phyloP scores from a whole-genome alignment of 2,329 filamentous ascomycete species.

The Cladosporium sp. region DNA sequence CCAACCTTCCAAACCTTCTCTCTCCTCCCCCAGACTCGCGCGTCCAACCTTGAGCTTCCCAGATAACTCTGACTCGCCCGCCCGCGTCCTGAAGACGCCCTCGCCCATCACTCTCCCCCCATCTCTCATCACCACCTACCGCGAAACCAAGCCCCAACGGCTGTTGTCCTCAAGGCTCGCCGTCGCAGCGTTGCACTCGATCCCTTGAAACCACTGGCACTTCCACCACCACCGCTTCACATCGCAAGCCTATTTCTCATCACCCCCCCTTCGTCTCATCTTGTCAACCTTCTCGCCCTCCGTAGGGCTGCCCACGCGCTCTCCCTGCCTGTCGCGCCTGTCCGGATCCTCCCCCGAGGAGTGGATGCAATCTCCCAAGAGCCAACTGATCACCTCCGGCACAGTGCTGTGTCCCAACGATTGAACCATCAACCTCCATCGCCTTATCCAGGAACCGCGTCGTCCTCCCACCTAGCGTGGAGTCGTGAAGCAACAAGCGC shows the following conservation, averaged over 20 bases:
- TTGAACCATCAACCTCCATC: not conserved
- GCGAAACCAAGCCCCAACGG: not conserved
- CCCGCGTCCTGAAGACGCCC: slow-evolving; percentile 3
- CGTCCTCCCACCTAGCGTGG: not conserved
- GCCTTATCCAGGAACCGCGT: not conserved
- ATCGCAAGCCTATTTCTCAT: not conserved
- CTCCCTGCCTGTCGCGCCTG: slow-evolving; percentile 10
- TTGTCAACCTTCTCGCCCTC: slow-evolving; percentile 18
- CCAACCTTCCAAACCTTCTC: slow-evolving; percentile 11
- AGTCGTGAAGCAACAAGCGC: slow-evolving; percentile 20
- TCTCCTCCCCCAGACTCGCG: slow-evolving; percentile 14
- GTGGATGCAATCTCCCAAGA: slow-evolving; percentile 16
- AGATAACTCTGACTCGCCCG: slow-evolving; percentile 17
- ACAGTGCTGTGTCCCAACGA: slow-evolving; percentile 12
- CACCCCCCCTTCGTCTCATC: not conserved
- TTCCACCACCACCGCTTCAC: not conserved
- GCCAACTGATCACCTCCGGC: not conserved
- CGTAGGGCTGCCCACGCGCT: slow-evolving; percentile 8
- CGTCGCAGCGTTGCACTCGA: not conserved
- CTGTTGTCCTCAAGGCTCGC: not conserved
- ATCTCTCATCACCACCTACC: not conserved
- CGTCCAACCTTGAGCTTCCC: slow-evolving; percentile 18
- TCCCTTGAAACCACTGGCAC: not conserved
- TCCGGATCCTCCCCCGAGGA: not conserved
- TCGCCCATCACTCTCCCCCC: not conserved